Evolutionary conservation across 495 filamentous ascomycete genomes (phyloP).

Genomic region (Neurospora sp.): DNA sequence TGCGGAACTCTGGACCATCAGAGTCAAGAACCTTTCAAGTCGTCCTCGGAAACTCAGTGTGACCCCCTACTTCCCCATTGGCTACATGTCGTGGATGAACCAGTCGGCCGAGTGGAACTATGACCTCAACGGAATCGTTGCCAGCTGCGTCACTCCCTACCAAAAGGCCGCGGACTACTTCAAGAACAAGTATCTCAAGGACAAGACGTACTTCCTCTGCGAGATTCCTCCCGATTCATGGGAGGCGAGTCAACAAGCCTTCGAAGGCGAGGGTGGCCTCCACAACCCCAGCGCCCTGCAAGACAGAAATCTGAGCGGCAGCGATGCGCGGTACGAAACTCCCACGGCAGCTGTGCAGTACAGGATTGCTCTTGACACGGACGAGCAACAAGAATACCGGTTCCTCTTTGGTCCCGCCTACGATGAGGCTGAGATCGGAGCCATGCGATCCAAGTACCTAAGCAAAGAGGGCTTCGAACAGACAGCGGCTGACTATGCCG

Average conservation of each 20-base stretch:
- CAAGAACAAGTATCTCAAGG: constrained; percentile 47
- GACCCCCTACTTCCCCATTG: constrained; percentile 47
- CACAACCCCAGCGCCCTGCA: constrained; percentile 38
- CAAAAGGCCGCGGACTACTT: constrained; percentile 46
- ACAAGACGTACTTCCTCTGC: constrained; percentile 48
- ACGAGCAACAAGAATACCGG: constrained; percentile 36
- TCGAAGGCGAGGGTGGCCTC: constrained; percentile 47
- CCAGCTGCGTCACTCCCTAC: constrained; percentile 43
- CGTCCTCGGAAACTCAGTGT: constrained; percentile 37
- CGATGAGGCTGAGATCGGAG: constrained; percentile 38
- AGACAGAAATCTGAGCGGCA: constrained; percentile 24
- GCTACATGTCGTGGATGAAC: constrained; percentile 54
- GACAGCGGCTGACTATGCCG: constrained; percentile 34
- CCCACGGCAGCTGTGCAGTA: constrained; percentile 46
- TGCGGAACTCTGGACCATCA: constrained; percentile 45
- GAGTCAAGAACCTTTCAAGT: constrained; percentile 40
- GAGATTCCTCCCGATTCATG: constrained; percentile 41
- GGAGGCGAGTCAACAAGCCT: constrained; percentile 39
- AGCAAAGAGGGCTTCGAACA: constrained; percentile 38
- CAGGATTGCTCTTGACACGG: constrained; percentile 26
- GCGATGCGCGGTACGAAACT: constrained; percentile 46
- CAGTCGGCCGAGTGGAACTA: constrained; percentile 41
- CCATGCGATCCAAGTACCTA: constrained; percentile 39
- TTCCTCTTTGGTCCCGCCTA: constrained; percentile 46
- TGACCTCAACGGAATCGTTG: constrained; percentile 38